These are phyloP conservation scores for Thuidium tamariscinum DNA, from an alignment of 225 moss, liverwort and hornwort species.

Conservation along the genomic window DNA sequence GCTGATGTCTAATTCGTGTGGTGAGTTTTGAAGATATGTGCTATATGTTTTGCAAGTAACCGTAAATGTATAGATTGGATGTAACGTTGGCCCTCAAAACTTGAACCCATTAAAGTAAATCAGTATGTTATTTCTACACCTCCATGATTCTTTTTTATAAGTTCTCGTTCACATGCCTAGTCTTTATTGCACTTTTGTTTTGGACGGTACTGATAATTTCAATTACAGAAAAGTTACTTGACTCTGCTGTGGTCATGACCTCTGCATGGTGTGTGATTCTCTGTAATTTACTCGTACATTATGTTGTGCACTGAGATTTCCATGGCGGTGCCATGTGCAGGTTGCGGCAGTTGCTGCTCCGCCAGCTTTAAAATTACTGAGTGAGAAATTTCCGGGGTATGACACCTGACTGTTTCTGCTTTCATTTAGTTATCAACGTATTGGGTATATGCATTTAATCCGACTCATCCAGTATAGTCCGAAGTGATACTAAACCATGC, in stretches of 20 bases:
- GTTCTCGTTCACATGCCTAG: background rate
- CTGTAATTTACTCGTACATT: background rate
- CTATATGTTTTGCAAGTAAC: background rate
- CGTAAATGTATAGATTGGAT: background rate
- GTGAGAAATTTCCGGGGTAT: slow-evolving; percentile 87
- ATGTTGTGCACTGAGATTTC: background rate
- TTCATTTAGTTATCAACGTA: background rate
- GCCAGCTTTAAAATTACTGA: slow-evolving; percentile 65
- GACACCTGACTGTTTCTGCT: background rate
- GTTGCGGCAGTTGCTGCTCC: slow-evolving; percentile 88
- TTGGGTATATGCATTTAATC: background rate
- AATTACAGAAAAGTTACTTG: background rate
- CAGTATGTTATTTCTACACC: background rate
- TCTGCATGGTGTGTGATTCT: background rate
- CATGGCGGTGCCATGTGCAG: slow-evolving; percentile 6
- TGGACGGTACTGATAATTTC: background rate
- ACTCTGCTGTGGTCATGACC: background rate
- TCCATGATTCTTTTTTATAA: background rate
- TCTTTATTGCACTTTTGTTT: background rate
- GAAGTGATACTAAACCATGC: background rate
- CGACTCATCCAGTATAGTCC: background rate
- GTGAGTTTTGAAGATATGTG: slow-evolving; percentile 14
- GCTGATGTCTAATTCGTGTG: slow-evolving; percentile 78
- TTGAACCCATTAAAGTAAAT: background rate
- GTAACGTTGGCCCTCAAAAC: background rate